Percentiles rank a stretch among this genome's conserved stretches.
Conservation (phyloP, 352 stramenopile species). For the Phytopythium kandeliae region DNA sequence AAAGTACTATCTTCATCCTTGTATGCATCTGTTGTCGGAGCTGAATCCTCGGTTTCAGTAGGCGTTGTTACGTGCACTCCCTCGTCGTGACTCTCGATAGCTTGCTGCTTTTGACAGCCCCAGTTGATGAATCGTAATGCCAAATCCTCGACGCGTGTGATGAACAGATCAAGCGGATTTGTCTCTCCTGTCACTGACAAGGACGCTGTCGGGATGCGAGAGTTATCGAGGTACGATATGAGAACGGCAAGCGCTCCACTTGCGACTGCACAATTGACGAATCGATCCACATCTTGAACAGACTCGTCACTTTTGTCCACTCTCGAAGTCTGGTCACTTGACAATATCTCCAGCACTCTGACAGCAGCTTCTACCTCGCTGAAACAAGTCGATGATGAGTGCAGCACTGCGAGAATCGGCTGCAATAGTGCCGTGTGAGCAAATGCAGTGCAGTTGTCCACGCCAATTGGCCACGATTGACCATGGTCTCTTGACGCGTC, state of each 20-base stretch:
- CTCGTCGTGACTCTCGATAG: slow-evolving; percentile 1
- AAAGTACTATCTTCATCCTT: background rate
- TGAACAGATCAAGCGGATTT: slow-evolving; percentile 9
- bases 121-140: slow-evolving; percentile 24
- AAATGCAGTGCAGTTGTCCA: slow-evolving; percentile 13
- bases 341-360: slow-evolving; percentile 20
- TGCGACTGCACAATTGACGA: slow-evolving; percentile 31
- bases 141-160: slow-evolving; percentile 16
- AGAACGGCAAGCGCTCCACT: slow-evolving; percentile 35
- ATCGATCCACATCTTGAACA: slow-evolving; percentile 13
- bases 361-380: slow-evolving; percentile 41
- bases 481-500: background rate
- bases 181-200: background rate
- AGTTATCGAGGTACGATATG: slow-evolving; percentile 32
- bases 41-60: slow-evolving; percentile 3
- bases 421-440: slow-evolving; percentile 24
- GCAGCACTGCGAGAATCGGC: slow-evolving; percentile 32
- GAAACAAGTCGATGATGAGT: slow-evolving; percentile 29
- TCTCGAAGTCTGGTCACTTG: slow-evolving; percentile 11
- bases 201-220: slow-evolving; percentile 10
- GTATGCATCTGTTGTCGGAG: slow-evolving; percentile 9
- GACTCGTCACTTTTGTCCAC: slow-evolving; percentile 5
- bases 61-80: slow-evolving; percentile 5
- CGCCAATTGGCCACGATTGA: slow-evolving; percentile 19
- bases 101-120: slow-evolving; percentile 15